Conservation (phyloP, 257 asterid species). For the Ilex asprella region DNA sequence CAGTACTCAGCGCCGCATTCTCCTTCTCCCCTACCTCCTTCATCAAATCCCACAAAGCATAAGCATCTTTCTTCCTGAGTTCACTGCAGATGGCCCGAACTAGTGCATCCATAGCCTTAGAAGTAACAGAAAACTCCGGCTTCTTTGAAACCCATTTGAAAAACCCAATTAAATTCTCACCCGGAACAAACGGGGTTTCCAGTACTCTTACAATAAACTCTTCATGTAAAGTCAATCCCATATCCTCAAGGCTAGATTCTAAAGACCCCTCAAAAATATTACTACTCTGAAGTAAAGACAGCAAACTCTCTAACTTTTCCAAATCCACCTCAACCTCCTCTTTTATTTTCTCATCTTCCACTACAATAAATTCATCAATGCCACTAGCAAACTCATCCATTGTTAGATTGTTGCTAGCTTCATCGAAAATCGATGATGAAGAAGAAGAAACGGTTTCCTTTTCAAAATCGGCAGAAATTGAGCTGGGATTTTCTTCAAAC, state of each 20-base stretch:
- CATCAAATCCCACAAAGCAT: slow-evolving; percentile 71
- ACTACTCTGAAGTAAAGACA: slow-evolving; percentile 73
- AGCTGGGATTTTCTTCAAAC: slow-evolving; percentile 12
- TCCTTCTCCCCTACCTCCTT: slow-evolving; percentile 49
- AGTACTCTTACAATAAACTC: slow-evolving; percentile 56
- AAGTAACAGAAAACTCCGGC: slow-evolving; percentile 31
- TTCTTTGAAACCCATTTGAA: slow-evolving; percentile 51
- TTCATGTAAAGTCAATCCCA: slow-evolving; percentile 45
- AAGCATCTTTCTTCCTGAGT: slow-evolving; percentile 33
- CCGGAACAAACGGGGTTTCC: slow-evolving; percentile 45
- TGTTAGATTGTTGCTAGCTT: slow-evolving; percentile 11
- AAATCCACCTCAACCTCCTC: slow-evolving; percentile 29
- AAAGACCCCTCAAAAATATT: slow-evolving; percentile 34
- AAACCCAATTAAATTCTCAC: slow-evolving; percentile 58
- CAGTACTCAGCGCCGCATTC: slow-evolving; percentile 41
- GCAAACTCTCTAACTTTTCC: slow-evolving; percentile 47
- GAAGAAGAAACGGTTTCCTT: neutral
- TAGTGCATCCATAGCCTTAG: slow-evolving; percentile 33
- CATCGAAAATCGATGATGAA: slow-evolving; percentile 21
- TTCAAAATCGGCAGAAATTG: slow-evolving; percentile 14
- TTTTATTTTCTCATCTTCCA: slow-evolving; percentile 23
- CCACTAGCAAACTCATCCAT: neutral
- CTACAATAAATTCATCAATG: slow-evolving; percentile 5
- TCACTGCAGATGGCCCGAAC: slow-evolving; percentile 38
- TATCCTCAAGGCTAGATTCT: slow-evolving; percentile 38